Percentiles rank a stretch among this genome's conserved stretches.
Evolutionary conservation across 495 filamentous ascomycete genomes (phyloP).

Genomic region (Penicillium cosmopolitanum): DNA sequence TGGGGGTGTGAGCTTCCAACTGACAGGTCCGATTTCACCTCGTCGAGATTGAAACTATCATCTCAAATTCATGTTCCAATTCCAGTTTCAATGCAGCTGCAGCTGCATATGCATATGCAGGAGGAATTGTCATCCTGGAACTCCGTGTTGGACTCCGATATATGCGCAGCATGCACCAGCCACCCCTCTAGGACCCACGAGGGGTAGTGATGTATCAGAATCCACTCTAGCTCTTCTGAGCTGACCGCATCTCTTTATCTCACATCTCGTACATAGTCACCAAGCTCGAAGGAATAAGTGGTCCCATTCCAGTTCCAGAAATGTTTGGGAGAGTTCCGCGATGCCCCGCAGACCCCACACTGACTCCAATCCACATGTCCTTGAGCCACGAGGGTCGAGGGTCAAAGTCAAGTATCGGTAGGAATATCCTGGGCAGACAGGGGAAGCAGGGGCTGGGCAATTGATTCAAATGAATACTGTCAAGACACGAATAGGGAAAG

Average conservation of each 20-base stretch:
- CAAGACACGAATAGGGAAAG: no score
- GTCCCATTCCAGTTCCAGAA: not conserved
- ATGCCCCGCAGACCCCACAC: slow-evolving; percentile 7
- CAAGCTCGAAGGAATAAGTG: not conserved
- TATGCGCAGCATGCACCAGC: no score
- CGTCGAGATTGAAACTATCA: not conserved
- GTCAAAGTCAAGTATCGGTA: no score
- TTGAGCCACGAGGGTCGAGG: no score
- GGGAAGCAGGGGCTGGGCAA: no score
- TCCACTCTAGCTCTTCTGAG: not conserved
- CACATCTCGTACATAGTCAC: not conserved
- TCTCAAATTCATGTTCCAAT: no score
- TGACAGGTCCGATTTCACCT: not conserved
- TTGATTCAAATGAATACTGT: no score
- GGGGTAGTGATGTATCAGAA: slow-evolving; percentile 6
- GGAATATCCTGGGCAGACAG: no score
- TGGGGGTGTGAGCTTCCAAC: not conserved
- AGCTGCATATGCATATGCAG: not conserved
- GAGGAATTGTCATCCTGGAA: not conserved
- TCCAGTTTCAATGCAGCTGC: no score
- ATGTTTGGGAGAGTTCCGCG: not conserved
- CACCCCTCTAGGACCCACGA: slow-evolving; percentile 1
- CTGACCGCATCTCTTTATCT: slow-evolving; percentile 5
- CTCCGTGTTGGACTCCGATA: slow-evolving; percentile 3
- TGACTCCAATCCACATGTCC: not conserved